Evolutionary conservation across 768 basidiomycete species (phyloP).

Genomic region (Amanita polypyramis): DNA sequence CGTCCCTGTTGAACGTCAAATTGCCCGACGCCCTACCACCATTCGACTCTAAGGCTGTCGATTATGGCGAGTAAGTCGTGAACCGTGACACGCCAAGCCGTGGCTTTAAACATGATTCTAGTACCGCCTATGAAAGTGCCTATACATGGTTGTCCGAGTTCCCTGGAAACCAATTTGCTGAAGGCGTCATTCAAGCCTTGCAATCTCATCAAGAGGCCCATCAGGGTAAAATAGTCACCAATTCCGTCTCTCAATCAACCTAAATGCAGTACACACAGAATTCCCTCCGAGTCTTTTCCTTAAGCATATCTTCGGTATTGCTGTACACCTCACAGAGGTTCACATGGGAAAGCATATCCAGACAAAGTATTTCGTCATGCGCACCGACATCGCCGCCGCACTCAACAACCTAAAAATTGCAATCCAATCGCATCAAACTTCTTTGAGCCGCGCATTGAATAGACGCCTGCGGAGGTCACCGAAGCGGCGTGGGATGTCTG

Average conservation of each 20-base stretch:
- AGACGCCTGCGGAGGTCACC: conserved; percentile 32
- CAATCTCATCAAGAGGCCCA: conserved; percentile 34
- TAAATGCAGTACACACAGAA: conserved; percentile 18
- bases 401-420: conserved; percentile 22
- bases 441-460: conserved; percentile 27
- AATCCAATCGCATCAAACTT: conserved; percentile 23
- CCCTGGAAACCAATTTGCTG: conserved; percentile 19
- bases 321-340: conserved; percentile 10
- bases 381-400: conserved; percentile 20
- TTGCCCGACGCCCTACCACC: conserved; percentile 19
- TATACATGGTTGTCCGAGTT: conserved; percentile 29
- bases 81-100: not conserved
- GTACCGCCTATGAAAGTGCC: conserved; percentile 29
- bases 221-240: conserved; percentile 24
- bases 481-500: conserved; percentile 35
- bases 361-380: conserved; percentile 18
- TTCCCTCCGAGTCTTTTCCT: conserved; percentile 10
- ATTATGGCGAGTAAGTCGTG: conserved; percentile 30
- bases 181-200: conserved; percentile 26
- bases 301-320: conserved; percentile 9
- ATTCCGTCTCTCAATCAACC: conserved; percentile 20
- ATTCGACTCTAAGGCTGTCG: conserved; percentile 21
- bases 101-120: conserved; percentile 10
- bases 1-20: conserved; percentile 19
- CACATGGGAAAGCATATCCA: conserved; percentile 7